phyloP scores from a whole-genome alignment of 2,329 filamentous ascomycete species.

The Fusarium foetens region DNA sequence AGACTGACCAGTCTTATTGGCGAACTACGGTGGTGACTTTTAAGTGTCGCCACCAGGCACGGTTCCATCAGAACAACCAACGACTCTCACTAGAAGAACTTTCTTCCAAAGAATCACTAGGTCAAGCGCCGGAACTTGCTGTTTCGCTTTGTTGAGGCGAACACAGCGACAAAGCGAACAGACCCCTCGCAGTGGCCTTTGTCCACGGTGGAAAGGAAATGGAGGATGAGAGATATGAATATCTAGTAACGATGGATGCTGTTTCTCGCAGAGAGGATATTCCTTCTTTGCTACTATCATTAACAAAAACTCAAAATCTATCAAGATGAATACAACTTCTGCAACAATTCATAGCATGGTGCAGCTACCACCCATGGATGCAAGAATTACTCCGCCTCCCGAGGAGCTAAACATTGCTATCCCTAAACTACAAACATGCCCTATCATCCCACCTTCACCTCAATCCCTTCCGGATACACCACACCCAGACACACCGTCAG shows the following conservation, averaged over 20 bases:
- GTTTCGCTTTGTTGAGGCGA: conserved; percentile 31
- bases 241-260: conserved; percentile 23
- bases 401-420: conserved; percentile 24
- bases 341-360: conserved; percentile 14
- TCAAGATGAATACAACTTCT: conserved; percentile 30
- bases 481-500: not conserved
- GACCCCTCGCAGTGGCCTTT: conserved; percentile 21
- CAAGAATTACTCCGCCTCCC: conserved; percentile 31
- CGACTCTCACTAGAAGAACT: conserved; percentile 13
- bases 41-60: conserved; percentile 30
- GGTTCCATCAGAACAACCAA: conserved; percentile 27
- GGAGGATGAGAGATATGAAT: conserved; percentile 13
- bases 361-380: conserved; percentile 31
- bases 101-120: conserved; percentile 9
- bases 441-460: conserved; percentile 16
- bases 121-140: conserved; percentile 21
- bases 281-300: conserved; percentile 2
- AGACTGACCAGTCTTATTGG: conserved; percentile 19
- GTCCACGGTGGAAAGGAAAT: not conserved
- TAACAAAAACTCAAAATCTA: conserved; percentile 7
- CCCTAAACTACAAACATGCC: conserved; percentile 10
- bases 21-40: conserved; percentile 5
- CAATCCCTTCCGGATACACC: conserved; percentile 12
- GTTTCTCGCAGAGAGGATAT: not conserved
- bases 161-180: conserved; percentile 37